Evolutionary conservation across 805 yeast genomes (phyloP), one percentile per base, ranked within the genome.

Genomic region (Yueomyces sinensis): DNA sequence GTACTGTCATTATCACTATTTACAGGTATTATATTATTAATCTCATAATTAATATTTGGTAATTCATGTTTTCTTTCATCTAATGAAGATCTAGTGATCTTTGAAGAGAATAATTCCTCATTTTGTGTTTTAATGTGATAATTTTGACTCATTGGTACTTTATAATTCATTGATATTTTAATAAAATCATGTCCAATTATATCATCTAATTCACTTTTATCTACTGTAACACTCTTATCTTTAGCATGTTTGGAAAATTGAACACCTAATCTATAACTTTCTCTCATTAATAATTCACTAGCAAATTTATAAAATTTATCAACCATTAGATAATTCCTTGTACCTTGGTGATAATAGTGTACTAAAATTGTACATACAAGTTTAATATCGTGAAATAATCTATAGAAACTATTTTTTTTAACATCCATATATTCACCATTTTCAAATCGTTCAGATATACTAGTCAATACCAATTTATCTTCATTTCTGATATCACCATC

Each of bases 101-200:
- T 58, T 0, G 94, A 78, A 5, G 94, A 70, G 51, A 91, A 89
- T 33, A 91, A 62, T 13, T 95, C 94, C 20, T 72, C 66, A 29
- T 77, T 84, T 29, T 70, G 70, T 15, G 80, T 74, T 9, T 71
- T 58, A 24, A 77, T 55, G 38, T 67, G 70, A 40, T 70, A 66
- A 0, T 86, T 72, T 54, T 87, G 91, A n/a, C 73, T 72, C 35
- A 76, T 68, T 3, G 70, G 62, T 7, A 65, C 50, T 9, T 61
- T 51, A 45, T 73, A 76, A 28, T 65, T 59, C 1, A 68, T 60
- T 1, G 80, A 63, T 14, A 82, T 76, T 37, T 70, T 66, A 24
- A 68, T 65, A 46, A 74, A 82, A 47, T 80, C 89, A 22, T 65
- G 65, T 1, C 67, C 53, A 28, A 81, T 50, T 29, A 63, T 58